Evolutionary conservation across 805 yeast genomes (phyloP), one percentile per base, ranked within the genome.

Genomic region (Maudiozyma turicensis): DNA sequence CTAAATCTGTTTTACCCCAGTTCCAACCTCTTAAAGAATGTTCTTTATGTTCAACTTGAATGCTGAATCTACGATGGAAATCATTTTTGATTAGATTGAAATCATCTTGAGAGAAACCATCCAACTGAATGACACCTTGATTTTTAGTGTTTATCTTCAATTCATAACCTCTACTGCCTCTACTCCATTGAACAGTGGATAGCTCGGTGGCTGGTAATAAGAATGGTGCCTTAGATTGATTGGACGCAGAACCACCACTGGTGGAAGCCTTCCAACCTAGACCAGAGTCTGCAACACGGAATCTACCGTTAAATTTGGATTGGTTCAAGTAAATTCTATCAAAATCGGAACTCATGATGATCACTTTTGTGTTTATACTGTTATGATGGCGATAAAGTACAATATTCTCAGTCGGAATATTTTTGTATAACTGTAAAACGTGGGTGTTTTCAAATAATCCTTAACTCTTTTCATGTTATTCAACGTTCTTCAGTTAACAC

Each of bases 21-120:
- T 93, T 93, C 99, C 99, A 93, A 33, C 99, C 99, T 70, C 96
- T 80, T 55, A 93, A 72, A 5, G 96, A 85, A 68, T 93, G 99
- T 59, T 91, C 98, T 59, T 76, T 80, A 53, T 77, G 83, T 58
- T 93, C 98, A 50, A 93, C 74, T 49, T 78, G 77, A 41, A 86
- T 72, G 49, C 73, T 74, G 67, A 89, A 87, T 60, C 84, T 78
- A 56, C 89, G 74, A 61, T 85, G 89, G 56, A 93, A 73, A 56
- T 90, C 95, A 61, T 78, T 84, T 66, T 90, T 91, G 60, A 93
- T 72, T 52, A 84, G 75, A 51, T 81, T 80, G 60, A 86, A 84
- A 62, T 91, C 96, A 52, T 83, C 89, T 34, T 72, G 77, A 52
- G 88, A 95, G 65, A 93, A 93, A 3, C 99, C 99, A 66, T 93